These are phyloP conservation scores for Vaccinium corymbosum DNA, from an alignment of 148 eudicot genomes.

Conservation along the genomic window DNA sequence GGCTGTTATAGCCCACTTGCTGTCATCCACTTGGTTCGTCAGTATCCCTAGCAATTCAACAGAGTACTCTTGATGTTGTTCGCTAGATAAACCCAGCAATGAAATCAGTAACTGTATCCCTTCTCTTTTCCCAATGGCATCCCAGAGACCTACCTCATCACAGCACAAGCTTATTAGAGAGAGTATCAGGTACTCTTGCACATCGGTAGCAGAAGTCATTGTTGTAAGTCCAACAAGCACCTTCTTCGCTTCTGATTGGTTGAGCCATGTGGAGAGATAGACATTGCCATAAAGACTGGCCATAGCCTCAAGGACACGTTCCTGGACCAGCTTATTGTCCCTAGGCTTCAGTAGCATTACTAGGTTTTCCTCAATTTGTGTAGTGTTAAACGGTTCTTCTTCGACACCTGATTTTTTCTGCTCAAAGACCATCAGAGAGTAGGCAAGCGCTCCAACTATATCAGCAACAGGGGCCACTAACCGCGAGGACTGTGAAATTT, in stretches of 20 bases:
- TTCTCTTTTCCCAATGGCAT: slow-evolving; percentile 70
- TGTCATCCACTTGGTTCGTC: slow-evolving; percentile 69
- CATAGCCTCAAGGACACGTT: slow-evolving; percentile 83
- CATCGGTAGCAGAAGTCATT: slow-evolving; percentile 51
- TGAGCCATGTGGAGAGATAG: slow-evolving; percentile 43
- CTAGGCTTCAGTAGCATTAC: slow-evolving; percentile 53
- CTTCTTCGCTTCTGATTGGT: slow-evolving; percentile 63
- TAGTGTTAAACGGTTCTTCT: slow-evolving; percentile 51
- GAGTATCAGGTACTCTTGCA: slow-evolving; percentile 57
- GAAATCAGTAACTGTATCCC: slow-evolving; percentile 79
- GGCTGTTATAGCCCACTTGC: slow-evolving; percentile 93
- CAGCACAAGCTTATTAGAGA: slow-evolving; percentile 63
- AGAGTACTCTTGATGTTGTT: slow-evolving; percentile 82
- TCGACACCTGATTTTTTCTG: slow-evolving; percentile 34
- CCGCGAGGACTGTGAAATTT: slow-evolving; percentile 62
- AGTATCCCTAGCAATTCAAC: slow-evolving; percentile 59
- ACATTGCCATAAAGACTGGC: slow-evolving; percentile 67
- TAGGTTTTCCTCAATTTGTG: slow-evolving; percentile 51
- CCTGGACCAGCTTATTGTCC: slow-evolving; percentile 66
- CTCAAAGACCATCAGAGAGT: slow-evolving; percentile 56
- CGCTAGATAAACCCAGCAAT: slow-evolving; percentile 65
- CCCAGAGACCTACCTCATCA: slow-evolving; percentile 57
- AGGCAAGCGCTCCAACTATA: slow-evolving; percentile 78
- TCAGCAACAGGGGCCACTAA: slow-evolving; percentile 76
- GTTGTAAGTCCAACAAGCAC: slow-evolving; percentile 64